Conservation (phyloP, 2,329 filamentous ascomycete species). For the Claviceps sorghi region DNA sequence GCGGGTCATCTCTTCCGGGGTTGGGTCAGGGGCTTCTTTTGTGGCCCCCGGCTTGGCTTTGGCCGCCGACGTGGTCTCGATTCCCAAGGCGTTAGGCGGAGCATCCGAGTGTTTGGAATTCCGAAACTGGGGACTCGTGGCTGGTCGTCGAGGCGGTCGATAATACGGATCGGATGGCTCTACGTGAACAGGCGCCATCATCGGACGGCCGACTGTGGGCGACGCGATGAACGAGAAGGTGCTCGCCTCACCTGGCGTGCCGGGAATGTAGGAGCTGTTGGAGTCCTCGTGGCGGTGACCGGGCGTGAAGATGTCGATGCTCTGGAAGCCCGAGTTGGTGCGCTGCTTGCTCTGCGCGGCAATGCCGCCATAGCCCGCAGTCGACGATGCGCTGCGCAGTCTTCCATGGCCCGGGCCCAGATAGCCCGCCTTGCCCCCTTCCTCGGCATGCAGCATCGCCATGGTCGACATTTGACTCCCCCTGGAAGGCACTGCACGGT, state of each 20-base stretch:
- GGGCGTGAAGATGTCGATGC: conserved; percentile 30
- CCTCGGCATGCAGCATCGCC: conserved; percentile 61
- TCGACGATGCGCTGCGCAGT: conserved; percentile 48
- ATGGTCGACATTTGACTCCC: conserved; percentile 72
- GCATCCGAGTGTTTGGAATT: conserved; percentile 20
- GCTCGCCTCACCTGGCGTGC: conserved; percentile 57
- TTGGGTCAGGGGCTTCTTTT: conserved; percentile 22
- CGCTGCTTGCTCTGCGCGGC: conserved; percentile 29
- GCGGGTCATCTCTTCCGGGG: conserved; percentile 23
- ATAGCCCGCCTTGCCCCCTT: conserved; percentile 44
- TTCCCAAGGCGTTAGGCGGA: conserved; percentile 14
- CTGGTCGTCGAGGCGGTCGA: conserved; percentile 61
- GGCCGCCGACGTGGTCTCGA: conserved; percentile 19
- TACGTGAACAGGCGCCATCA: conserved; percentile 28
- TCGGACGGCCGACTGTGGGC: conserved; percentile 34
- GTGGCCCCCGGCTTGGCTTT: conserved; percentile 2
- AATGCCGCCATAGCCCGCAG: conserved; percentile 40
- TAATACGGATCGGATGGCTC: conserved; percentile 69
- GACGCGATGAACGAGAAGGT: conserved; percentile 58
- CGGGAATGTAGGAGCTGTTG: conserved; percentile 53
- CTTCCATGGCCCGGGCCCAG: conserved; percentile 34
- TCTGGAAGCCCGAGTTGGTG: conserved; percentile 42
- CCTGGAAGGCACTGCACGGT: conserved; percentile 49
- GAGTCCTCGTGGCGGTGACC: conserved; percentile 37
- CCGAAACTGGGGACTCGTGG: conserved; percentile 47